Conservation (phyloP, 208 protist species). For the Polymyxa betae region DNA sequence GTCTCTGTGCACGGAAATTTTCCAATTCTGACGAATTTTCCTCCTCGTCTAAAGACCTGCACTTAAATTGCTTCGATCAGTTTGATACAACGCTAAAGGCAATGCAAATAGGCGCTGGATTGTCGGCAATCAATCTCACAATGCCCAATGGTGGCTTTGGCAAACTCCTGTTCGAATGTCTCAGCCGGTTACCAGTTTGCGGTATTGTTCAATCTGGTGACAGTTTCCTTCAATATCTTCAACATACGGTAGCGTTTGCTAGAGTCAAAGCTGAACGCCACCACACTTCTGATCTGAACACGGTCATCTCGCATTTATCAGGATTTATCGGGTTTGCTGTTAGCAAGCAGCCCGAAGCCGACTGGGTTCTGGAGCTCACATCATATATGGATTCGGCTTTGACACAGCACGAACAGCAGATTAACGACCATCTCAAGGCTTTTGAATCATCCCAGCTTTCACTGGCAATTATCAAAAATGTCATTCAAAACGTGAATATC, state of each 20-base stretch:
- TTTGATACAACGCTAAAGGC: conserved; percentile 6
- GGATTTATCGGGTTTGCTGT: not conserved
- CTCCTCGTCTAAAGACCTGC: not conserved
- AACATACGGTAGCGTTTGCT: not conserved
- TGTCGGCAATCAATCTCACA: not conserved
- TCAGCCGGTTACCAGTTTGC: not conserved
- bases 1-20: not conserved
- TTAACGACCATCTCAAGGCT: not conserved
- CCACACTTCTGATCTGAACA: not conserved
- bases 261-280: not conserved
- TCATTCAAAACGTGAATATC: not conserved
- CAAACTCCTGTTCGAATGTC: not conserved
- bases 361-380: not conserved
- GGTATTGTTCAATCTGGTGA: not conserved
- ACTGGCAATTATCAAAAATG: not conserved
- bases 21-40: not conserved
- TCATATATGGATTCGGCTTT: not conserved
- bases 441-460: not conserved
- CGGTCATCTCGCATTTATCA: not conserved
- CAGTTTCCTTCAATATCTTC: not conserved
- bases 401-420: not conserved
- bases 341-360: not conserved
- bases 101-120: not conserved
- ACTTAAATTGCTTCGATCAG: not conserved
- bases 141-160: not conserved